Evolutionary conservation across 495 filamentous ascomycete species (phyloP).

Genomic region (Pyronema omphalodes): DNA sequence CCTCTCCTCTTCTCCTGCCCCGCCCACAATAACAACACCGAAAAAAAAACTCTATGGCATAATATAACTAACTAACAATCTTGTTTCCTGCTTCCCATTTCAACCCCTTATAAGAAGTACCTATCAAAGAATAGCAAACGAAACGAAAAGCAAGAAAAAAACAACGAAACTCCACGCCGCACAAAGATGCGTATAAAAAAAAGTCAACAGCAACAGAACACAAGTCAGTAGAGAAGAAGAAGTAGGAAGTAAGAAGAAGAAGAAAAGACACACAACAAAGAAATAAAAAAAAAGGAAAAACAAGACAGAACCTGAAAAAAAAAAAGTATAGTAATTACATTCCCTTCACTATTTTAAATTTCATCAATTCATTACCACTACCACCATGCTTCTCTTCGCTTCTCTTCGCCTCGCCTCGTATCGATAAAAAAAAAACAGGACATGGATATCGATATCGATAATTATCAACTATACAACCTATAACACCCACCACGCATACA

Average conservation of each 20-base stretch:
- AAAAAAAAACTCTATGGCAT: background rate
- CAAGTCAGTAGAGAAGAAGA: background rate
- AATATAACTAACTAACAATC: background rate
- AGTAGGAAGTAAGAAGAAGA: background rate
- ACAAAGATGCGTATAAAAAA: background rate
- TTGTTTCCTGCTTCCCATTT: background rate
- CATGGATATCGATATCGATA: background rate
- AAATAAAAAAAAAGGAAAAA: background rate
- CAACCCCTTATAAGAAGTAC: background rate
- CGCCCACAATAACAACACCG: background rate
- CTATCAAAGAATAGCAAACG: background rate
- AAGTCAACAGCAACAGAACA: background rate
- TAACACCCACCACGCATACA: background rate
- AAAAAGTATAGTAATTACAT: background rate
- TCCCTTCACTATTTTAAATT: no score
- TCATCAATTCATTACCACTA: no score
- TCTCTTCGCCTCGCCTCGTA: background rate
- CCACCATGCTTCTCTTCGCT: no score
- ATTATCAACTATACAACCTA: background rate
- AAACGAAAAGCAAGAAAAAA: background rate
- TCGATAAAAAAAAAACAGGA: background rate
- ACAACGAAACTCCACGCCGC: background rate
- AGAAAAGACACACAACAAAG: background rate
- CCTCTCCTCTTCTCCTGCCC: background rate
- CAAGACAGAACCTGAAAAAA: constrained; percentile 1